phyloP scores from a whole-genome alignment of 805 yeast genomes.

The Saturnispora saitoi region DNA sequence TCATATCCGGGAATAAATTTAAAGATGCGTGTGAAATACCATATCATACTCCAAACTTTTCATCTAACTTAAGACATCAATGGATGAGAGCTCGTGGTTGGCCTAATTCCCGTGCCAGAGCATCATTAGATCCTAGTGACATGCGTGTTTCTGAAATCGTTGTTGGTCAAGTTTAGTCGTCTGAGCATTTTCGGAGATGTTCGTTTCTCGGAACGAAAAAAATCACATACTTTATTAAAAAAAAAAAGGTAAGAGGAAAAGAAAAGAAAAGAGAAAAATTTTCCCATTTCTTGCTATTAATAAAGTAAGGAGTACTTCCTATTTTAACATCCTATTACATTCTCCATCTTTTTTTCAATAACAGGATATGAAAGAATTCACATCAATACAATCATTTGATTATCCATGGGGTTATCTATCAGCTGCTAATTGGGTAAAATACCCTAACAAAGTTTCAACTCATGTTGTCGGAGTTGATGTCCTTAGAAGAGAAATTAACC shows the following conservation, averaged over 20 bases:
- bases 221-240: background rate
- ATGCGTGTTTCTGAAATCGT: background rate
- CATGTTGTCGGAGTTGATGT: constrained; percentile 95
- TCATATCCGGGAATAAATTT: constrained; percentile 19
- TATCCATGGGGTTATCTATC: constrained; percentile 94
- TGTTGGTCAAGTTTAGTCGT: background rate
- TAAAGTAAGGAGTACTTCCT: too few species aligned
- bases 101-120: constrained; percentile 14
- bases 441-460: constrained; percentile 88
- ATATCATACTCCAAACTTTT: constrained; percentile 27
- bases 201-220: background rate
- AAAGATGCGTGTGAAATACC: constrained; percentile 31
- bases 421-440: constrained; percentile 93
- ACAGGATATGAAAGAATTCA: constrained; percentile 89
- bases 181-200: background rate
- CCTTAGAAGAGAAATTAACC: constrained; percentile 58
- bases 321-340: too few species aligned
- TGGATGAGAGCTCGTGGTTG: constrained; percentile 35
- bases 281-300: too few species aligned
- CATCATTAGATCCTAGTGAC: background rate
- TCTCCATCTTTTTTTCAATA: too few species aligned
- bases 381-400: constrained; percentile 56
- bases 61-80: constrained; percentile 27
- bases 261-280: too few species aligned
- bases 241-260: background rate